Conservation (phyloP, 179 eudicot species). For the Beta corolliflora region DNA sequence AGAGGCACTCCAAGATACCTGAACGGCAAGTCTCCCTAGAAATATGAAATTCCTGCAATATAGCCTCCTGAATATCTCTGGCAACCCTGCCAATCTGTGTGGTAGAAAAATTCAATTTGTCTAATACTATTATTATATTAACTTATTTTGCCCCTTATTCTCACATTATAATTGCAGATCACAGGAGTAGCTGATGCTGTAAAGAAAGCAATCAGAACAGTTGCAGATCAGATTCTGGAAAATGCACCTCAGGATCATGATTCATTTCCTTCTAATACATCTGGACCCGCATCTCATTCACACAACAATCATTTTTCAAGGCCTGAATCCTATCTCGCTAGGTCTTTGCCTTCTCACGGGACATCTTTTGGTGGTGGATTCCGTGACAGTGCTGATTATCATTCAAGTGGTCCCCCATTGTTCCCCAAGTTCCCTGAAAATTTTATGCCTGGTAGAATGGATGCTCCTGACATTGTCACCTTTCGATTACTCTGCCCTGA, state of each 20-base stretch:
- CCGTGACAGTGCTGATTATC: slow-evolving; percentile 44
- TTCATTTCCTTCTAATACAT: slow-evolving; percentile 41
- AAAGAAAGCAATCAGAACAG: slow-evolving; percentile 68
- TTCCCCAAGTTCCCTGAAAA: slow-evolving; percentile 44
- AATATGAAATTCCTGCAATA: too few species aligned
- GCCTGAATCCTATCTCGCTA: slow-evolving; percentile 39
- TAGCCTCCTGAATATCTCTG: too few species aligned
- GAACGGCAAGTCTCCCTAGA: too few species aligned
- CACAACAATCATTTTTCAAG: slow-evolving; percentile 40
- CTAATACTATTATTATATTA: slow-evolving; percentile 35
- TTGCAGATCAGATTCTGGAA: slow-evolving; percentile 68
- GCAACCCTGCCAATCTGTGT: background rate
- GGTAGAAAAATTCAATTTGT: slow-evolving; percentile 13
- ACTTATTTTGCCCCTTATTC: slow-evolving; percentile 9
- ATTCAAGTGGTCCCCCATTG: slow-evolving; percentile 29
- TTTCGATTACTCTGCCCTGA: slow-evolving; percentile 72
- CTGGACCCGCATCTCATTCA: slow-evolving; percentile 50
- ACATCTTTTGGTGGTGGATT: slow-evolving; percentile 47
- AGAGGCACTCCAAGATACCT: too few species aligned
- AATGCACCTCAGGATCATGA: slow-evolving; percentile 53
- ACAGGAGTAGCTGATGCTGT: slow-evolving; percentile 63
- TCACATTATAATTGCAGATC: slow-evolving; percentile 52
- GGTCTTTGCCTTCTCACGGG: slow-evolving; percentile 44
- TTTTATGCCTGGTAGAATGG: slow-evolving; percentile 47
- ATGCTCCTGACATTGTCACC: slow-evolving; percentile 53